phyloP scores from a whole-genome alignment of 192 early-diverging fungal genomes.

The Podochytrium sp. region DNA sequence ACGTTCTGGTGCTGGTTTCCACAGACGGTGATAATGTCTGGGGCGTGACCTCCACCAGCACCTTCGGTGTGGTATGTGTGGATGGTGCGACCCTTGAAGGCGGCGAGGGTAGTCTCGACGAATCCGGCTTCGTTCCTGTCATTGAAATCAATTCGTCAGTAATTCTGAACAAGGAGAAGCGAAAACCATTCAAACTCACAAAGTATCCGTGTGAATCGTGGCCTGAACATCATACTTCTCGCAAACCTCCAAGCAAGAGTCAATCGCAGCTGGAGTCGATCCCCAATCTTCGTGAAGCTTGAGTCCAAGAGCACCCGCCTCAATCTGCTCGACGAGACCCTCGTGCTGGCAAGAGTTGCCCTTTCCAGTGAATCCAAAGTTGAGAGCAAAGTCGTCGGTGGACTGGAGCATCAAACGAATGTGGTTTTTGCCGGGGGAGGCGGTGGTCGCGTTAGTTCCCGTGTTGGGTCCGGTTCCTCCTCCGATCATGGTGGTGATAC shows the following conservation, averaged over 20 bases:
- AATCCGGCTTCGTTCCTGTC: slow-evolving; percentile 89
- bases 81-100: slow-evolving; percentile 90
- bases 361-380: slow-evolving; percentile 96
- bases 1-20: slow-evolving; percentile 73
- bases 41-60: slow-evolving; percentile 94
- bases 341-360: slow-evolving; percentile 75
- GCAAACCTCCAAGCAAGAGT: slow-evolving; percentile 81
- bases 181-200: slow-evolving; percentile 36
- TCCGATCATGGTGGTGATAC: slow-evolving; percentile 84
- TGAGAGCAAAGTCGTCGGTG: slow-evolving; percentile 89
- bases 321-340: slow-evolving; percentile 81
- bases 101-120: slow-evolving; percentile 86
- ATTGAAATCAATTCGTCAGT: no score
- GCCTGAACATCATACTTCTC: slow-evolving; percentile 84
- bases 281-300: slow-evolving; percentile 49
- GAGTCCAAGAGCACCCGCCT: slow-evolving; percentile 85
- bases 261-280: slow-evolving; percentile 91
- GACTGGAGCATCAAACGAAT: slow-evolving; percentile 89
- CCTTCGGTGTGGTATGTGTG: slow-evolving; percentile 98
- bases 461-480: slow-evolving; percentile 96
- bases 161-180: neutral
- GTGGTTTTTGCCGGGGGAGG: slow-evolving; percentile 83
- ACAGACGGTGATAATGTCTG: slow-evolving; percentile 64
- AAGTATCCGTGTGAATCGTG: slow-evolving; percentile 95
- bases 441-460: slow-evolving; percentile 95